phyloP scores from a whole-genome alignment of 2,329 filamentous ascomycete species.

The Cytospora mali region DNA sequence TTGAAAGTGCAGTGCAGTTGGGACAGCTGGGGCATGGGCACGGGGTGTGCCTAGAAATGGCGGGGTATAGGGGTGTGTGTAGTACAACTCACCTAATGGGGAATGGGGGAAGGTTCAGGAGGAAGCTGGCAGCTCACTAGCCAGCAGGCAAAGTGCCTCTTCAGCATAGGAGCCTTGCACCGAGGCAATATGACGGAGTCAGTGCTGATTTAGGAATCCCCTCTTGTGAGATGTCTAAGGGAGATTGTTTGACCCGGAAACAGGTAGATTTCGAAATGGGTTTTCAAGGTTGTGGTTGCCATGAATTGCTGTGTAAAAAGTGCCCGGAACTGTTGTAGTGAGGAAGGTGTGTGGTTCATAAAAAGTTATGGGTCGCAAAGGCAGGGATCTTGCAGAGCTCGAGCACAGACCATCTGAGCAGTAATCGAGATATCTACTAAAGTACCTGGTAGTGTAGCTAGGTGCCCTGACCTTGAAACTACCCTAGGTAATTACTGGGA shows the following conservation, averaged over 20 bases:
- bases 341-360: conserved; percentile 6
- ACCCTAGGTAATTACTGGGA: no score
- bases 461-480: no score
- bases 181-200: neutral
- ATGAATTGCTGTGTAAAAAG: conserved; percentile 2
- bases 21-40: conserved; percentile 6
- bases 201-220: neutral
- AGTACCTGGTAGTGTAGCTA: neutral
- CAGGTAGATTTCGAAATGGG: neutral
- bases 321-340: conserved; percentile 9
- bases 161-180: neutral
- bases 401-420: conserved; percentile 1
- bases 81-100: conserved; percentile 13
- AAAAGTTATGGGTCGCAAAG: conserved; percentile 5
- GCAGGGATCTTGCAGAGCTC: conserved; percentile 11
- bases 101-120: neutral
- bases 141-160: neutral
- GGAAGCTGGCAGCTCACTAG: neutral
- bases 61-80: conserved; percentile 21
- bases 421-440: neutral
- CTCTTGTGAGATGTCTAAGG: neutral
- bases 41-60: conserved; percentile 17
- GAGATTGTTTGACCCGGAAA: neutral
- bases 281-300: neutral
- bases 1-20: neutral